Conservation (phyloP, 164 flowering plant genomes). For the Chimonanthus praecox region DNA sequence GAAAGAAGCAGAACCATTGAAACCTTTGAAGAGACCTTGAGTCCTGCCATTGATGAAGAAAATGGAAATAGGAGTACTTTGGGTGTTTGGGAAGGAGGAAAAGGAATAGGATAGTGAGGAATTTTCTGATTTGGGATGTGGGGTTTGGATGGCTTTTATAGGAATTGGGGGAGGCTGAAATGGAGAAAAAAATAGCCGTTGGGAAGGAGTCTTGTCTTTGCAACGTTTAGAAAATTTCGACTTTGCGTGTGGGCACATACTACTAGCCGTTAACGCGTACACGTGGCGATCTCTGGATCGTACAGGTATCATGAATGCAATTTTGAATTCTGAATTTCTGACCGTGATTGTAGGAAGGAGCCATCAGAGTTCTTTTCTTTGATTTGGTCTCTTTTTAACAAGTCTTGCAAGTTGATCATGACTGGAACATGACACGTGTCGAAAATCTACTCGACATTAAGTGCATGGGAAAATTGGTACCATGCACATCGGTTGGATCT, state of each 20-base stretch:
- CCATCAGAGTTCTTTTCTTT: too few species aligned
- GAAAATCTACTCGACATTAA: too few species aligned
- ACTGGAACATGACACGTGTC: too few species aligned
- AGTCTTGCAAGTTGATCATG: too few species aligned
- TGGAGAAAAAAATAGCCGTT: neutral
- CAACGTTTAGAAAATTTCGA: neutral
- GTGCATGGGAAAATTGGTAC: too few species aligned
- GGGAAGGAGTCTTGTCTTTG: neutral
- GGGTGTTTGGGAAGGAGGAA: neutral
- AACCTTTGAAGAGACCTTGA: neutral
- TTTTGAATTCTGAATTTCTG: neutral
- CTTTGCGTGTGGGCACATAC: neutral
- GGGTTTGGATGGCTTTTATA: neutral
- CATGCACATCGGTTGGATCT: too few species aligned
- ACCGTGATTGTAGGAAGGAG: too few species aligned
- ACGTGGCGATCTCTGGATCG: neutral
- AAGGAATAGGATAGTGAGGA: neutral
- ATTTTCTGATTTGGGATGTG: neutral
- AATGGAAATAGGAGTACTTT: neutral
- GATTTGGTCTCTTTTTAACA: too few species aligned
- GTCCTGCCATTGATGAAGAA: neutral
- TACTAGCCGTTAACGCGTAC: conserved; percentile 3
- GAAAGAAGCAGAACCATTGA: neutral
- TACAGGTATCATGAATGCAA: neutral
- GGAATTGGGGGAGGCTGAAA: neutral